These are phyloP conservation scores for Penstemon davidsonii DNA, from an alignment of 257 asterid species.

Conservation along the genomic window DNA sequence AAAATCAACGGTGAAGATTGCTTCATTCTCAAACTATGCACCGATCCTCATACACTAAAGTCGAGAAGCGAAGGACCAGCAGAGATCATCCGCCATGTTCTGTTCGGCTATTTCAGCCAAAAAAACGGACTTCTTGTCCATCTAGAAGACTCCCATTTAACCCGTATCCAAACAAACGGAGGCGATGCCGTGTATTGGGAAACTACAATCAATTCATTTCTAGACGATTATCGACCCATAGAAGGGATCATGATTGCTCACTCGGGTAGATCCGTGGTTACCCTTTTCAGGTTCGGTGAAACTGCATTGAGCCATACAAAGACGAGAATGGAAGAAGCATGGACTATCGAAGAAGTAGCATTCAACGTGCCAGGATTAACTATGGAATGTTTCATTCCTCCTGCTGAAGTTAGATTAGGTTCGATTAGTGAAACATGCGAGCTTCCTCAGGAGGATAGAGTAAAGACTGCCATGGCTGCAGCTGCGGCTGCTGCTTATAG, in stretches of 20 bases:
- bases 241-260: constrained; percentile 60
- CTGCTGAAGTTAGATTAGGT: constrained; percentile 41
- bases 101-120: constrained; percentile 61
- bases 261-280: constrained; percentile 53
- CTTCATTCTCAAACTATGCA: constrained; percentile 52
- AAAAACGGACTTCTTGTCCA: constrained; percentile 55
- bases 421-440: constrained; percentile 39
- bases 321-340: constrained; percentile 54
- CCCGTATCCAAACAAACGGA: constrained; percentile 49
- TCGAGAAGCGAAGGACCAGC: constrained; percentile 59
- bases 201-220: constrained; percentile 54
- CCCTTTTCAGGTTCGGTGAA: constrained; percentile 59
- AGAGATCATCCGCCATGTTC: constrained; percentile 53
- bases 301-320: constrained; percentile 58
- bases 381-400: constrained; percentile 52
- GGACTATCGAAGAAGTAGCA: constrained; percentile 60
- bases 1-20: constrained; percentile 51
- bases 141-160: constrained; percentile 55
- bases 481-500: constrained; percentile 32
- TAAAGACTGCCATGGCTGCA: too few relatives aligned
- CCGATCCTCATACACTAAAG: constrained; percentile 51
- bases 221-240: constrained; percentile 47
- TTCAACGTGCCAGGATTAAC: constrained; percentile 52
- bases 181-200: constrained; percentile 58
- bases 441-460: constrained; percentile 27